Conservation (phyloP, 2,329 filamentous ascomycete species). For the Keithomyces neogunnii region DNA sequence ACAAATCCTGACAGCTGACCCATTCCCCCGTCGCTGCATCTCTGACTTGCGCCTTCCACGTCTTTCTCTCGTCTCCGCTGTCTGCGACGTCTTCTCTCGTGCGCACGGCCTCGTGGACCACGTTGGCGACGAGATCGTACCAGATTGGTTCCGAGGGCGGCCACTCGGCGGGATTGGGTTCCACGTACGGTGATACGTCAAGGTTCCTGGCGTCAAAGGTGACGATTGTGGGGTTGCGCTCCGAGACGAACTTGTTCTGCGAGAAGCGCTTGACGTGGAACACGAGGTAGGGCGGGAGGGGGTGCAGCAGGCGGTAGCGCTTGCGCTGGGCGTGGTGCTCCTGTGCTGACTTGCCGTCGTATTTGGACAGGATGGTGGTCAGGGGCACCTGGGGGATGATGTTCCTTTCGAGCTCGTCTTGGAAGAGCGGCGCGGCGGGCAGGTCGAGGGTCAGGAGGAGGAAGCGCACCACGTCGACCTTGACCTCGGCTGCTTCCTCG, state of each 20-base stretch:
- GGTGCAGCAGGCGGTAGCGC: conserved; percentile 82
- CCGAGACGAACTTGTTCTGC: conserved; percentile 90
- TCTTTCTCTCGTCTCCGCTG: conserved; percentile 76
- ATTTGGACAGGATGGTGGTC: conserved; percentile 77
- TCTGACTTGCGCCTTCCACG: conserved; percentile 87
- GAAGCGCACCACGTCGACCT: conserved; percentile 70
- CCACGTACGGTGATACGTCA: conserved; percentile 84
- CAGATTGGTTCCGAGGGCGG: conserved; percentile 73
- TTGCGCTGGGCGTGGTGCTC: conserved; percentile 84
- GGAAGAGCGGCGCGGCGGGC: conserved; percentile 85
- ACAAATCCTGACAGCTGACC: conserved; percentile 90
- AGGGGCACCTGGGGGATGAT: conserved; percentile 92
- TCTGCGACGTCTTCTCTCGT: conserved; percentile 79
- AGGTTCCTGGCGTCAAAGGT: conserved; percentile 81
- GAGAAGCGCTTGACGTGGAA: conserved; percentile 98
- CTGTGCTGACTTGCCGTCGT: conserved; percentile 80
- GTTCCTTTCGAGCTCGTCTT: conserved; percentile 88
- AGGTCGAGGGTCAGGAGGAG: conserved; percentile 90
- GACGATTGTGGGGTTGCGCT: conserved; percentile 96
- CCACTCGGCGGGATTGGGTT: conserved; percentile 68
- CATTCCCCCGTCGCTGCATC: conserved; percentile 79
- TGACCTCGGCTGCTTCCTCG: conserved; percentile 78
- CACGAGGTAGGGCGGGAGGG: conserved; percentile 80
- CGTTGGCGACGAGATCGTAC: conserved; percentile 94
- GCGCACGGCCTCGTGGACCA: conserved; percentile 77